Evolutionary conservation across 768 basidiomycete genomes (phyloP).

Genomic region (Cystofilobasidium ferigula): DNA sequence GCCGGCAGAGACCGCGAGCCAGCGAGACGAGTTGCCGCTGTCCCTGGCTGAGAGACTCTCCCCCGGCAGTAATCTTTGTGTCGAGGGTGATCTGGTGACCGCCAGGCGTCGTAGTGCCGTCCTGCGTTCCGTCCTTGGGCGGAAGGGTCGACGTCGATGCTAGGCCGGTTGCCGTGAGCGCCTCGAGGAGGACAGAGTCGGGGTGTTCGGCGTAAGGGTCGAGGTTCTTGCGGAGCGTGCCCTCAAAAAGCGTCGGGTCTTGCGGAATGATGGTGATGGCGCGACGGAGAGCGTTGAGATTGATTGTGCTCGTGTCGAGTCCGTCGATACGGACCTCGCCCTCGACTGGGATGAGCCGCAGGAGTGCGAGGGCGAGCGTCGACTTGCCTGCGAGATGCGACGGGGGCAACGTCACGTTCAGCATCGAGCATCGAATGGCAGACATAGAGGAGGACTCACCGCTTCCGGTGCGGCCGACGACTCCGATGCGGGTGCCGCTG

Average conservation of each 20-base stretch:
- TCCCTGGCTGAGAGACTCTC: conserved; percentile 40
- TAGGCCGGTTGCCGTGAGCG: conserved; percentile 45
- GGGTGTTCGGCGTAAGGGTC: conserved; percentile 52
- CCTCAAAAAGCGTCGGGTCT: conserved; percentile 48
- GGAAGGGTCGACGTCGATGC: conserved; percentile 38
- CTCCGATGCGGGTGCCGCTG: conserved; percentile 52
- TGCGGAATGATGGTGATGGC: conserved; percentile 55
- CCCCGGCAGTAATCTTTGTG: conserved; percentile 39
- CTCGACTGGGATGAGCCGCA: conserved; percentile 51
- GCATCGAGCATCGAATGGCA: not conserved
- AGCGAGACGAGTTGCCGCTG: conserved; percentile 53
- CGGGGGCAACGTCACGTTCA: not conserved
- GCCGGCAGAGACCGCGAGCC: conserved; percentile 51
- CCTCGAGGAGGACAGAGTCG: conserved; percentile 47
- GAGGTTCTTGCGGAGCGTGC: conserved; percentile 51
- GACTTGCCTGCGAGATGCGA: conserved; percentile 36
- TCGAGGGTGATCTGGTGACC: conserved; percentile 42
- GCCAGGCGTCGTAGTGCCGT: conserved; percentile 32
- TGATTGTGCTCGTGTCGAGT: conserved; percentile 44
- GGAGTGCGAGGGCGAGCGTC: conserved; percentile 47
- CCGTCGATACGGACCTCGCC: conserved; percentile 52
- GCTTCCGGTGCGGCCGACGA: conserved; percentile 54
- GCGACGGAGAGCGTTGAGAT: conserved; percentile 49
- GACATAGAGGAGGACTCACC: conserved; percentile 41
- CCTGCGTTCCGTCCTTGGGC: too few relatives aligned